phyloP scores from a whole-genome alignment of 2,329 filamentous ascomycete species.

The Davidsoniella eucalypti region DNA sequence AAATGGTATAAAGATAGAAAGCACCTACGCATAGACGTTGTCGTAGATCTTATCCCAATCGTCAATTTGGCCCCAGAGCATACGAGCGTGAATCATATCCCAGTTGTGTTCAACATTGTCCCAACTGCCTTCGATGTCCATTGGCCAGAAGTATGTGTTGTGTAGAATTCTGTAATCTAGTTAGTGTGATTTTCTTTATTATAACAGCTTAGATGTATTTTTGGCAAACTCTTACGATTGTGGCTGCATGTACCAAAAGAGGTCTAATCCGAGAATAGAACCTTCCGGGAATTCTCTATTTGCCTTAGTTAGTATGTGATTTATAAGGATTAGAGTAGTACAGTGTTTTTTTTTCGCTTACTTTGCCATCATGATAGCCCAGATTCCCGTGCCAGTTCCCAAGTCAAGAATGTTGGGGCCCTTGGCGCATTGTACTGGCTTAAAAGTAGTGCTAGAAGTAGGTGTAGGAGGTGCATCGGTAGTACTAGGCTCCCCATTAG shows the following conservation, averaged over 20 bases:
- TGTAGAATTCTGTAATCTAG: constrained; percentile 43
- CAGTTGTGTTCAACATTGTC: constrained; percentile 34
- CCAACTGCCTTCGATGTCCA: constrained; percentile 70
- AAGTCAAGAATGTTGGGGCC: constrained; percentile 40
- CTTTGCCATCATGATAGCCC: constrained; percentile 75
- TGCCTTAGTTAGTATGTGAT: too few relatives aligned
- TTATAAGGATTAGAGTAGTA: too few relatives aligned
- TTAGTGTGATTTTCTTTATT: neutral
- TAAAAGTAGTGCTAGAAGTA: constrained; percentile 1
- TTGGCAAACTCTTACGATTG: constrained; percentile 18
- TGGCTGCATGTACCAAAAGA: constrained; percentile 25
- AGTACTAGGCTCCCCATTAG: neutral
- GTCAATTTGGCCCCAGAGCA: constrained; percentile 60
- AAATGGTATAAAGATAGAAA: neutral
- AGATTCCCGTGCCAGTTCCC: constrained; percentile 80
- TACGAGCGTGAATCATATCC: constrained; percentile 71
- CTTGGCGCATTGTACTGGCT: constrained; percentile 5
- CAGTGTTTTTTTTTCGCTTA: constrained; percentile 26
- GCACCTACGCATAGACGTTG: constrained; percentile 46
- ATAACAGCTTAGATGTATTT: neutral
- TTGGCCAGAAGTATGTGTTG: constrained; percentile 51
- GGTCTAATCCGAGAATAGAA: constrained; percentile 24
- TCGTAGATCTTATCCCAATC: constrained; percentile 62
- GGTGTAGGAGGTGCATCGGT: constrained; percentile 1
- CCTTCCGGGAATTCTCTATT: constrained; percentile 14